Percentiles rank a stretch among this genome's conserved stretches.
These are phyloP conservation scores for Chenopodium formosanum DNA, from an alignment of 148 eudicot species.

Conservation along the genomic window DNA sequence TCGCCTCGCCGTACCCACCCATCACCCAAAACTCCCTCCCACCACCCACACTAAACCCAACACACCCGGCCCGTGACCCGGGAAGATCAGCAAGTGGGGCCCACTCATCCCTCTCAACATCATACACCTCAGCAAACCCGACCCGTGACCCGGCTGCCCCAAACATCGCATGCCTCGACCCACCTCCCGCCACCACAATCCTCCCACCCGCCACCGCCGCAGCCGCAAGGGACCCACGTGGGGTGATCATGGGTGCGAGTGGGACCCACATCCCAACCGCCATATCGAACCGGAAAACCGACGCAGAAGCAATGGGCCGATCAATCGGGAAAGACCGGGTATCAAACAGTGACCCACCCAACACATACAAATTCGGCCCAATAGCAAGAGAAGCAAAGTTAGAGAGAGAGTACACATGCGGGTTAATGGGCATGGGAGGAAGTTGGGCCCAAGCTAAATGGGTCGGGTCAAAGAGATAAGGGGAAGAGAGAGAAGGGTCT, in stretches of 20 bases:
- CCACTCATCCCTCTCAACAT: constrained; percentile 73
- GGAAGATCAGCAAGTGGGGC: constrained; percentile 62
- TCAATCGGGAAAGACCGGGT: constrained; percentile 79
- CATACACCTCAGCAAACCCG: constrained; percentile 75
- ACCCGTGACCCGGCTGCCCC: constrained; percentile 88
- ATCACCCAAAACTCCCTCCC: constrained; percentile 88
- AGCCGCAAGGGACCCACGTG: constrained; percentile 85
- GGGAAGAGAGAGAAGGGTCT: constrained; percentile 68
- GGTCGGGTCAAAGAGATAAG: constrained; percentile 68
- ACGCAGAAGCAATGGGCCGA: constrained; percentile 52
- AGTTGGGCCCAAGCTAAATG: constrained; percentile 57
- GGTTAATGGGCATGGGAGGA: constrained; percentile 86
- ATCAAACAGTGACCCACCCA: constrained; percentile 88
- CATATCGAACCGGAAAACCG: constrained; percentile 55
- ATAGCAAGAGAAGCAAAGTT: constrained; percentile 59
- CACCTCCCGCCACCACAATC: constrained; percentile 91
- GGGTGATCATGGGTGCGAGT: constrained; percentile 62
- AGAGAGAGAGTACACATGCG: constrained; percentile 67
- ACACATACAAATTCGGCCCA: constrained; percentile 47
- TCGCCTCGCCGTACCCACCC: constrained; percentile 92
- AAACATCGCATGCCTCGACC: constrained; percentile 78
- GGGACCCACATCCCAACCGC: not conserved
- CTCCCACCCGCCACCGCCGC: constrained; percentile 35
- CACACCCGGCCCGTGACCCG: constrained; percentile 77
- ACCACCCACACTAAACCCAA: constrained; percentile 53